A percentile compares a stretch with the other conserved stretches of the same genome.
These are phyloP conservation scores for Pseudozyma pruni DNA, from an alignment of 1,284 basidiomycete genomes.

Conservation along the genomic window DNA sequence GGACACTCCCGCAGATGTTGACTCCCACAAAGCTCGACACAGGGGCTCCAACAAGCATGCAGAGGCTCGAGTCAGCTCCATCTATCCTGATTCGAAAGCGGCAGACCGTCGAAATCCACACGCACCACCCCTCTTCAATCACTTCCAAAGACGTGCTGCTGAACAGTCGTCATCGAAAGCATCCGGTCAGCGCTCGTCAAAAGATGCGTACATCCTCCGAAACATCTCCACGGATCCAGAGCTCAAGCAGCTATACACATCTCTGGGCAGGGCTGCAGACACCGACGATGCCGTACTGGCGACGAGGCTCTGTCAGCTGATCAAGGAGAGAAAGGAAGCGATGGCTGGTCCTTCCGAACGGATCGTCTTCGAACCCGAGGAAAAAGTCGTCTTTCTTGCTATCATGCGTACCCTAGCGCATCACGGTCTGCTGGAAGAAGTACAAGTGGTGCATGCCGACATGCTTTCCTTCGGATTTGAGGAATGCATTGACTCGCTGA, in stretches of 20 bases:
- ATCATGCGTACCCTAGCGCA: slow-evolving; percentile 37
- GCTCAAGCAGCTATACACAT: slow-evolving; percentile 40
- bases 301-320: slow-evolving; percentile 18
- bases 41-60: background rate
- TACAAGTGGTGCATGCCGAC: slow-evolving; percentile 37
- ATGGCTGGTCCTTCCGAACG: background rate
- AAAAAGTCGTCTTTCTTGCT: slow-evolving; percentile 33
- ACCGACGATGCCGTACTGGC: slow-evolving; percentile 24
- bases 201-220: slow-evolving; percentile 27
- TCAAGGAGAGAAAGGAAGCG: slow-evolving; percentile 31
- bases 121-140: slow-evolving; percentile 33
- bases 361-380: slow-evolving; percentile 19
- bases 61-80: background rate
- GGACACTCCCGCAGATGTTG: background rate
- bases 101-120: slow-evolving; percentile 30
- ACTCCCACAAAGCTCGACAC: background rate
- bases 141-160: slow-evolving; percentile 9
- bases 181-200: slow-evolving; percentile 4
- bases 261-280: slow-evolving; percentile 26
- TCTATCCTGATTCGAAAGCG: slow-evolving; percentile 41
- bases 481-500: slow-evolving; percentile 41
- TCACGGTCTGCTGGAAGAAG: slow-evolving; percentile 39
- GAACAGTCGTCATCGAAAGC: background rate
- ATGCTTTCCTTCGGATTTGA: slow-evolving; percentile 36
- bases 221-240: slow-evolving; percentile 30